Base-by-base conservation (phyloP, 345 rosid genomes). In the Euclidium syriacum region DNA sequence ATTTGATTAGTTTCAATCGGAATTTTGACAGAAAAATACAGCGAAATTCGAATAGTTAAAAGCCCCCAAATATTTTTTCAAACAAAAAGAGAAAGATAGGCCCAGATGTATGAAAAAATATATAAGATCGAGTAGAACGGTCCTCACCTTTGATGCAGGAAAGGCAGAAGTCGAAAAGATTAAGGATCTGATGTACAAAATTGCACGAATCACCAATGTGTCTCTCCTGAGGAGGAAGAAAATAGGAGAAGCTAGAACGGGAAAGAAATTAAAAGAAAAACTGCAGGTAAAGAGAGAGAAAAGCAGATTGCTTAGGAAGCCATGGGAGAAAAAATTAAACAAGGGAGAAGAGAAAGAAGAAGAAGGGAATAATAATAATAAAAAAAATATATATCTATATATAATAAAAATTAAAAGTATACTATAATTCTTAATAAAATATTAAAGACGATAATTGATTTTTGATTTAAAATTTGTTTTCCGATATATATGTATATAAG, bases 331-430 rank as follows among this genome's bases (percentile, higher is more conserved):
- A 26, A 79, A 69, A 78, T 67, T 76, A 78, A 74, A 71, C 80
- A 77, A 68, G 79, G 79, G 69, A 65, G 84, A 76, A 64, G 80
- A 67, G 69, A 73, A 77, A 47, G 79, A 74, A 80, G 79, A 75
- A 77, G 78, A 82, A 70, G 55, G 70, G 75, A 80, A 71, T 47
- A 72, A 70, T 54, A 39, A 40, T 73, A 36, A 73, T 59, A n/a
- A n/a, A n/a, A n/a, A n/a, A n/a, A n/a, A n/a, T n/a, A n/a, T n/a
- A n/a, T n/a, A n/a, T n/a, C n/a, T n/a, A n/a, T n/a, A n/a, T n/a
- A n/a, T 9, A 27, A 53, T 63, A 24, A 39, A 26, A 33, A 6
- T 27, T 25, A n/a, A 29, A 58, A 32, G 55, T 56, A 56, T 34
- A 33, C 10, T 15, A 7, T 41, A 39, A 10, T 52, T 18, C 10